Percentiles rank a stretch among this genome's conserved stretches.
phyloP scores from a whole-genome alignment of 176 grass and related monocot species.

The Otatea glauca region DNA sequence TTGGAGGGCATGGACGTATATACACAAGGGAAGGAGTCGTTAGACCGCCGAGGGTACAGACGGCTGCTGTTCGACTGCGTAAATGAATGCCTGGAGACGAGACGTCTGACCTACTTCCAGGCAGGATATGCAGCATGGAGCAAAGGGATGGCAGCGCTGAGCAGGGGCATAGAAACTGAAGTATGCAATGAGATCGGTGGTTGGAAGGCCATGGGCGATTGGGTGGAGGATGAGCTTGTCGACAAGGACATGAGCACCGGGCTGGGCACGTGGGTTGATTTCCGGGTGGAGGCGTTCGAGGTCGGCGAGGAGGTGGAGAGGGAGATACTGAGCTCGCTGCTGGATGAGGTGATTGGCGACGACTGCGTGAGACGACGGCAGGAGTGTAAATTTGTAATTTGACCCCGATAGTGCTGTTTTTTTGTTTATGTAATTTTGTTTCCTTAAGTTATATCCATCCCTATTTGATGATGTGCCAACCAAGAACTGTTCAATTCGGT shows the following conservation, averaged over 20 bases:
- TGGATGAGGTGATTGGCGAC: slow-evolving; percentile 75
- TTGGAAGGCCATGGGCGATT: slow-evolving; percentile 71
- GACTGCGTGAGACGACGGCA: slow-evolving; percentile 40
- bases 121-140: slow-evolving; percentile 78
- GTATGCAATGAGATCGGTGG: slow-evolving; percentile 59
- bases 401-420: slow-evolving; percentile 20
- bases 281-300: slow-evolving; percentile 63
- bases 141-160: slow-evolving; percentile 56
- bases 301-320: slow-evolving; percentile 56
- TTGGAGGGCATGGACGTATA: slow-evolving; percentile 46
- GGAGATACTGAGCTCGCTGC: slow-evolving; percentile 63
- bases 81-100: slow-evolving; percentile 68
- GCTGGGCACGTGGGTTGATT: slow-evolving; percentile 76
- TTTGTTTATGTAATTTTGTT: slow-evolving; percentile 44
- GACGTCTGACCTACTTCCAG: slow-evolving; percentile 58
- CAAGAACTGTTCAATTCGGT: slow-evolving; percentile 20
- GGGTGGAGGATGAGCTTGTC: slow-evolving; percentile 73
- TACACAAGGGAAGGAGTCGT: slow-evolving; percentile 39
- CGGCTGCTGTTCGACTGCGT: slow-evolving; percentile 64
- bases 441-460: slow-evolving; percentile 36
- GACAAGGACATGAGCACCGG: slow-evolving; percentile 78
- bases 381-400: slow-evolving; percentile 52
- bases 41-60: slow-evolving; percentile 41
- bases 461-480: slow-evolving; percentile 35
- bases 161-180: slow-evolving; percentile 42